Conservation (phyloP, 2,329 filamentous ascomycete species). For the Colletotrichum falcatum region DNA sequence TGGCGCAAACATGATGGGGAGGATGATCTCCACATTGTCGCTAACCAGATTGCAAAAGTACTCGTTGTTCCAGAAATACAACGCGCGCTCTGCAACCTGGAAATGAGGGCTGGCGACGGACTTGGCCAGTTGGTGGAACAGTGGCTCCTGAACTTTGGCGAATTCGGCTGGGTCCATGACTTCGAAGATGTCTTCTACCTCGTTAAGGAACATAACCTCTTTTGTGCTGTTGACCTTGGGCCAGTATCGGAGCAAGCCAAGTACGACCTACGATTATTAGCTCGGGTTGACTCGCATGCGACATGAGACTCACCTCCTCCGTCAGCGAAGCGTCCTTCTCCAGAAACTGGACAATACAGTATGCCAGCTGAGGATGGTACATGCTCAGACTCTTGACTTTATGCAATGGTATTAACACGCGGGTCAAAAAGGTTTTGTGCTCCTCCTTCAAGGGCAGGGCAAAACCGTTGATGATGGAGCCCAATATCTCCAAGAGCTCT, state of each 20-base stretch:
- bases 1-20: constrained; percentile 99
- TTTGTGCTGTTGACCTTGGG: constrained; percentile 99
- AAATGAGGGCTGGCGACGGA: constrained; percentile 99
- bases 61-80: constrained; percentile 99
- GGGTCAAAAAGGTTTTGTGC: constrained; percentile 96
- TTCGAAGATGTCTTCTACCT: constrained; percentile 99
- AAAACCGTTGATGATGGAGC: constrained; percentile 99
- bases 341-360: constrained; percentile 98
- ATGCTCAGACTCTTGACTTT: constrained; percentile 99
- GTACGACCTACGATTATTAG: constrained; percentile 75
- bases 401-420: constrained; percentile 92
- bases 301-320: constrained; percentile 78
- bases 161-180: constrained; percentile 99
- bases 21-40: constrained; percentile 97
- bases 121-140: constrained; percentile 97
- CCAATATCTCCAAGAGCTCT: constrained; percentile 94
- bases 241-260: constrained; percentile 96
- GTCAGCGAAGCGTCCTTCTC: constrained; percentile 98
- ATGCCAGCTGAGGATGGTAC: constrained; percentile 98
- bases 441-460: constrained; percentile 97
- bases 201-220: constrained; percentile 99
- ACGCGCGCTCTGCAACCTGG: constrained; percentile 94
- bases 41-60: constrained; percentile 99
- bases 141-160: constrained; percentile 95
- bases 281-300: constrained; percentile 31